phyloP scores from a whole-genome alignment of 345 rosid genomes.

The Diplotaxis tenuifolia region DNA sequence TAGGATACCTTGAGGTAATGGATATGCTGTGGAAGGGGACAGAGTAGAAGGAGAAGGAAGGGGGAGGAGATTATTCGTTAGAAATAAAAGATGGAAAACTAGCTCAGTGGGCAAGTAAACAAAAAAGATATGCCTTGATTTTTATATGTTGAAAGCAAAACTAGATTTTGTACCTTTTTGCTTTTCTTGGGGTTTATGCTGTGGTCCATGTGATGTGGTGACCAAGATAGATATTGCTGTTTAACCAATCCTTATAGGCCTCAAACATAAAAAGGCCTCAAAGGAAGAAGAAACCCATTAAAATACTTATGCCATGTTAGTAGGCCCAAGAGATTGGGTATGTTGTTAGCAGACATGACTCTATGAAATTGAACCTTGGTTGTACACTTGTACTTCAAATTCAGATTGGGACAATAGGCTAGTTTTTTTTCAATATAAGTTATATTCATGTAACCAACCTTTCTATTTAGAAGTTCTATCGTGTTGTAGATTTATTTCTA shows the following conservation, averaged over 20 bases:
- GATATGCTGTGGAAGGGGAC: constrained; percentile 24
- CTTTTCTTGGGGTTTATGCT: constrained; percentile 29
- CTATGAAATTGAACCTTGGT: background rate
- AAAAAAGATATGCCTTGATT: constrained; percentile 21
- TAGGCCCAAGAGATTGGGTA: background rate
- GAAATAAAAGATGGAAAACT: too few relatives aligned
- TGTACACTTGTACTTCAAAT: background rate
- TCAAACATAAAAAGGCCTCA: background rate
- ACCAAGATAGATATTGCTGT: constrained; percentile 53
- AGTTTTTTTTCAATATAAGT: too few relatives aligned
- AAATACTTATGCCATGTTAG: background rate
- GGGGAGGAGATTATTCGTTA: constrained; percentile 54
- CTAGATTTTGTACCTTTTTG: constrained; percentile 27
- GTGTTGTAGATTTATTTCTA: too few relatives aligned
- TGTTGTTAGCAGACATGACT: background rate
- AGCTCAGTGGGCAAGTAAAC: constrained; percentile 26
- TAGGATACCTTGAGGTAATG: constrained; percentile 6
- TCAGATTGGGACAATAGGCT: background rate
- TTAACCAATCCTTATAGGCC: constrained; percentile 59
- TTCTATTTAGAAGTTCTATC: too few relatives aligned
- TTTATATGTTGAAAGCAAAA: constrained; percentile 26
- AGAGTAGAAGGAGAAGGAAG: constrained; percentile 23
- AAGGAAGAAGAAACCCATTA: background rate
- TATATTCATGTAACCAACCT: too few relatives aligned
- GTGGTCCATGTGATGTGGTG: constrained; percentile 29